phyloP scores from a whole-genome alignment of 352 stramenopile species.

The Pythium aquatile region DNA sequence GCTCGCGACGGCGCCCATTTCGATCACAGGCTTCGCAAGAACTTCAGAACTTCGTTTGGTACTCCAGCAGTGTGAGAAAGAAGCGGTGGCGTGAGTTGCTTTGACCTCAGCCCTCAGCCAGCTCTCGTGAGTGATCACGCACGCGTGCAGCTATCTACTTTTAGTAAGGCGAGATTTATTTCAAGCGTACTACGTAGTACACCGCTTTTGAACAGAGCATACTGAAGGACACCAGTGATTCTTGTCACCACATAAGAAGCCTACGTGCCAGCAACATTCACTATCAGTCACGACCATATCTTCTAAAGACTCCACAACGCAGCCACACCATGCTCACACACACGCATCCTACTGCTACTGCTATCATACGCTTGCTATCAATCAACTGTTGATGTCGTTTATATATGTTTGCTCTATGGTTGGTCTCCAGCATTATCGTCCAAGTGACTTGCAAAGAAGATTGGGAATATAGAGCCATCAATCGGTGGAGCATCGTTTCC shows the following conservation, averaged over 20 bases:
- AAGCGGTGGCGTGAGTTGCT: too few species aligned
- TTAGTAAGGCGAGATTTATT: not conserved
- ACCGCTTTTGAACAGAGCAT: too few species aligned
- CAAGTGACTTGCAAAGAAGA: constrained; percentile 86
- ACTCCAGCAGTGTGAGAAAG: too few species aligned
- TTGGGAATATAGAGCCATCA: constrained; percentile 92
- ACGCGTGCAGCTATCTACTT: not conserved
- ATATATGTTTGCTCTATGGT: constrained; percentile 86
- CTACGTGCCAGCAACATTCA: too few species aligned
- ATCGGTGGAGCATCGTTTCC: constrained; percentile 85
- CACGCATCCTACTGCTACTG: not conserved
- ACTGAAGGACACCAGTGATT: too few species aligned
- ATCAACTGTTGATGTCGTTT: constrained; percentile 6
- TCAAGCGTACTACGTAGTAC: too few species aligned
- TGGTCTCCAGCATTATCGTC: constrained; percentile 89
- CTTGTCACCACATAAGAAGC: too few species aligned
- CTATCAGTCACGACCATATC: too few species aligned
- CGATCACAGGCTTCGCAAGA: not conserved
- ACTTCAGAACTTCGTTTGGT: not conserved
- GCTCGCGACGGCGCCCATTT: constrained; percentile 28
- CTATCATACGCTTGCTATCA: not conserved
- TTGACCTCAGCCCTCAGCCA: not conserved
- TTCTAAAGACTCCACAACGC: too few species aligned
- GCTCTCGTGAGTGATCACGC: not conserved
- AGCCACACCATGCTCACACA: too few species aligned